phyloP scores from a whole-genome alignment of 306 rosid species.

The Sicyos edulis region DNA sequence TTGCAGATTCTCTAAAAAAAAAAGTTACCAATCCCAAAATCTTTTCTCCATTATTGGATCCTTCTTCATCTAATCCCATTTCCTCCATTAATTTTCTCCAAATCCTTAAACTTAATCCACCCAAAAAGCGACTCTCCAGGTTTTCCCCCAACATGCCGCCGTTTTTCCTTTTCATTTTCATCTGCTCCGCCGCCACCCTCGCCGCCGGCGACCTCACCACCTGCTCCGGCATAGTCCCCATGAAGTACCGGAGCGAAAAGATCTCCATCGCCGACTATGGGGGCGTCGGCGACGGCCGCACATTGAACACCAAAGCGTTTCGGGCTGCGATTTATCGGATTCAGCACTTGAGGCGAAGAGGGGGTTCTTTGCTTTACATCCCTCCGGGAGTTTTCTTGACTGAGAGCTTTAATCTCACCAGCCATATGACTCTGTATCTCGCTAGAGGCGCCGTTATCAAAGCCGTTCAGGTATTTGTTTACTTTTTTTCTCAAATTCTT shows the following conservation, averaged over 20 bases:
- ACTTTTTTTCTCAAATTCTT: neutral
- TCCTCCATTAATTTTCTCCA: neutral
- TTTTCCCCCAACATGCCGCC: slow-evolving; percentile 24
- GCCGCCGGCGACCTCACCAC: slow-evolving; percentile 32
- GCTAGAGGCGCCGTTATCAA: slow-evolving; percentile 72
- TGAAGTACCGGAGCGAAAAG: slow-evolving; percentile 45
- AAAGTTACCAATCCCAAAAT: neutral
- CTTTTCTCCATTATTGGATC: slow-evolving; percentile 9
- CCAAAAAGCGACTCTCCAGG: neutral
- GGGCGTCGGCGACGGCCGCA: slow-evolving; percentile 69
- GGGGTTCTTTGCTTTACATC: slow-evolving; percentile 67
- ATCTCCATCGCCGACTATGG: slow-evolving; percentile 64
- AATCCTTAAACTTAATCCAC: neutral
- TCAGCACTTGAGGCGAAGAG: slow-evolving; percentile 47
- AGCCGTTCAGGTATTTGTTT: slow-evolving; percentile 53
- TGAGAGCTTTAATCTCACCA: slow-evolving; percentile 68
- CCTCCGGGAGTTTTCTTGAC: slow-evolving; percentile 81
- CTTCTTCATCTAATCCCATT: slow-evolving; percentile 16
- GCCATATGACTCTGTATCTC: slow-evolving; percentile 70
- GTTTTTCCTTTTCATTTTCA: slow-evolving; percentile 20
- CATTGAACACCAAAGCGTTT: slow-evolving; percentile 70
- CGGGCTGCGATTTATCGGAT: slow-evolving; percentile 62
- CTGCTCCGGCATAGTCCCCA: slow-evolving; percentile 65
- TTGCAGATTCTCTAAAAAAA: no score
- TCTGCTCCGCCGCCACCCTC: slow-evolving; percentile 21